Percentiles rank a stretch among this genome's conserved stretches.
phyloP scores from a whole-genome alignment of 1,284 basidiomycete genomes.

The Farysia itapuensis region DNA sequence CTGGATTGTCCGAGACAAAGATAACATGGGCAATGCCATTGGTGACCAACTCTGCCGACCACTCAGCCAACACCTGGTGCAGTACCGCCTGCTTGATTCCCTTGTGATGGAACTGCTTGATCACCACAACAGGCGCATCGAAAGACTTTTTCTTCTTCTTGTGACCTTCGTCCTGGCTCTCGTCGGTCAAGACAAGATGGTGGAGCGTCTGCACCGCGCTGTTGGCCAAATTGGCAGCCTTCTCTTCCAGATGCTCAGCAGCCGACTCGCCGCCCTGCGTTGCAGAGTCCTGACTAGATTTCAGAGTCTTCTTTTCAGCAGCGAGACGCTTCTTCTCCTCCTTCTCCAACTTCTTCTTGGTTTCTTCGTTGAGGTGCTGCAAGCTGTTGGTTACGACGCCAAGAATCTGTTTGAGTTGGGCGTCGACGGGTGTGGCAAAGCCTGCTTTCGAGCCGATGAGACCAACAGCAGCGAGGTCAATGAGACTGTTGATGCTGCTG shows the following conservation, averaged over 20 bases:
- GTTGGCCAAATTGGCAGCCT: slow-evolving; percentile 14
- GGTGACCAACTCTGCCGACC: slow-evolving; percentile 70
- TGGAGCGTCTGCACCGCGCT: slow-evolving; percentile 16
- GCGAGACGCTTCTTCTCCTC: slow-evolving; percentile 32
- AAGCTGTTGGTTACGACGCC: slow-evolving; percentile 75
- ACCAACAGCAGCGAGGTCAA: slow-evolving; percentile 89
- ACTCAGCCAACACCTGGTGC: slow-evolving; percentile 75
- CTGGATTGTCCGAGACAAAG: slow-evolving; percentile 84
- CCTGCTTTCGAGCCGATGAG: slow-evolving; percentile 95
- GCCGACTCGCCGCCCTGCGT: neutral
- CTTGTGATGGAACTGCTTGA: slow-evolving; percentile 54
- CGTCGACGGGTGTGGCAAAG: slow-evolving; percentile 76
- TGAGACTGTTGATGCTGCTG: slow-evolving; percentile 78
- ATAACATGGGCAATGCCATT: slow-evolving; percentile 82
- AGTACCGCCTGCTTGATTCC: slow-evolving; percentile 69
- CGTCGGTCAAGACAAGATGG: slow-evolving; percentile 1
- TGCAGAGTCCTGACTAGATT: slow-evolving; percentile 6
- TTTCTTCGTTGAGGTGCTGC: slow-evolving; percentile 66
- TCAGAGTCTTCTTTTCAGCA: slow-evolving; percentile 21
- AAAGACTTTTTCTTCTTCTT: slow-evolving; percentile 18
- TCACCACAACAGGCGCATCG: slow-evolving; percentile 41
- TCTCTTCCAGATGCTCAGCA: slow-evolving; percentile 15
- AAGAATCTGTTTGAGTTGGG: slow-evolving; percentile 82
- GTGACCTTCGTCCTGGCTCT: neutral
- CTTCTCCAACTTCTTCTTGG: slow-evolving; percentile 36